Evolutionary conservation across 2,329 filamentous ascomycete genomes (phyloP).

Genomic region (Monilinia fructigena): DNA sequence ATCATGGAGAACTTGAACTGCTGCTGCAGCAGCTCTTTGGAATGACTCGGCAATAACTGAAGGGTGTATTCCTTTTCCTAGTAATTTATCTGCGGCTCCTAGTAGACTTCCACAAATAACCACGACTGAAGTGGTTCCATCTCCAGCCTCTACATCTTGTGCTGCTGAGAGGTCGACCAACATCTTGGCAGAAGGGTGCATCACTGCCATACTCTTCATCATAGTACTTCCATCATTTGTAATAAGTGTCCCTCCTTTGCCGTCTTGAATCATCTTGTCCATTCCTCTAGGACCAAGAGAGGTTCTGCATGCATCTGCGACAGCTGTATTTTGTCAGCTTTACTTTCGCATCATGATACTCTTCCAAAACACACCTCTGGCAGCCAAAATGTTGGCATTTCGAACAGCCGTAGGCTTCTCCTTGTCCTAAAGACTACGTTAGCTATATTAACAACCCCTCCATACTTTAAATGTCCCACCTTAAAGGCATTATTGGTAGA

Average conservation of each 20-base stretch:
- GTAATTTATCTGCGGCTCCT: conserved; percentile 85
- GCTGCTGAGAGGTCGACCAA: conserved; percentile 94
- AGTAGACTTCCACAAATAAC: conserved; percentile 95
- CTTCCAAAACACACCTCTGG: conserved; percentile 65
- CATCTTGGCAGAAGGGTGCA: conserved; percentile 99
- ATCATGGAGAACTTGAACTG: conserved; percentile 85
- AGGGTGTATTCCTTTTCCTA: conserved; percentile 93
- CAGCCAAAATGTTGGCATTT: conserved; percentile 94
- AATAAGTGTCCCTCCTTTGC: conserved; percentile 84
- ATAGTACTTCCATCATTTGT: conserved; percentile 99
- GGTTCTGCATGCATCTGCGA: conserved; percentile 95
- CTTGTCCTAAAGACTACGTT: conserved; percentile 59
- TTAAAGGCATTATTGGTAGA: conserved; percentile 66
- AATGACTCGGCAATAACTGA: conserved; percentile 97
- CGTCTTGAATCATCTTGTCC: conserved; percentile 65
- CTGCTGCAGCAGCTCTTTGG: conserved; percentile 86
- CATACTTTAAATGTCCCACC: conserved; percentile 31
- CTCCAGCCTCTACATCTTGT: conserved; percentile 96
- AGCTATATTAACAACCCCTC: conserved; percentile 31
- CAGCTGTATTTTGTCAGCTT: conserved; percentile 57
- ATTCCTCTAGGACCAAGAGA: conserved; percentile 55
- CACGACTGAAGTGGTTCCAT: conserved; percentile 96
- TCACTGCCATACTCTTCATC: conserved; percentile 97
- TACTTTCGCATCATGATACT: conserved; percentile 25
- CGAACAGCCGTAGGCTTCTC: conserved; percentile 98